Base-by-base conservation (phyloP, 2,329 filamentous ascomycete species). In the Huntiella moniliformis region DNA sequence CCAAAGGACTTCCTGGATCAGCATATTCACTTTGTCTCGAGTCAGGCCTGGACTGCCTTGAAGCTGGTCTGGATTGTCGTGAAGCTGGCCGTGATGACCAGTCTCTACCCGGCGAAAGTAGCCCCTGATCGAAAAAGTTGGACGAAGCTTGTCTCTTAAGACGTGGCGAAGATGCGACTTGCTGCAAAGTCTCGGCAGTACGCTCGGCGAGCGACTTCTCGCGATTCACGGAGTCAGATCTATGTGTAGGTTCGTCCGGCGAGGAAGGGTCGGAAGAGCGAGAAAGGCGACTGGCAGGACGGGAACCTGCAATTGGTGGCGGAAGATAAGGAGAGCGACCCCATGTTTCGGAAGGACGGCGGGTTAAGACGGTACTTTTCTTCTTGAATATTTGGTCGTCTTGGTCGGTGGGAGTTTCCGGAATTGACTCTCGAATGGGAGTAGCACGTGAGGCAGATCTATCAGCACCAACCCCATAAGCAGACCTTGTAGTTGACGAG, bases 161-260 rank as follows among this genome's bases (percentile, higher is more conserved):
- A 0, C 73, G 74, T 4, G 87, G 86, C 1, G 86, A 91, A 0
- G 82, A 76, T 0, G 86, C 82, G 28, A 94, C 65, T 40, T 77
- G 73, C 3, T 85, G 72, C 4, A 95, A 64, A 0, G 84, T 93
- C 58, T 93, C 84, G 37, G 93, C 78, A 0, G 87, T 92, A 48
- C 88, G 70, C 54, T 95, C 87, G 0, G 81, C 77, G 3, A 95
- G 66, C 1, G 62, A 56, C 31, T 60, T 45, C 11, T 41, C 38
- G 3, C 34, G 59, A 17, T 34, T 35, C 8, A n/a, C 13, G 12
- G 41, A 44, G 11, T 36, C 41, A 12, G 35, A 28, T 13, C 28
- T n/a, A 39, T 36, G 36, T 13, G 34, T 12, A 11, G 33, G 16
- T 12, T 48, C 42, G 18, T 22, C 16, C 5, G 46, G 46, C 7